Conservation (phyloP, 192 early-diverging fungal species). For the Jimgerdemannia flammicorona region DNA sequence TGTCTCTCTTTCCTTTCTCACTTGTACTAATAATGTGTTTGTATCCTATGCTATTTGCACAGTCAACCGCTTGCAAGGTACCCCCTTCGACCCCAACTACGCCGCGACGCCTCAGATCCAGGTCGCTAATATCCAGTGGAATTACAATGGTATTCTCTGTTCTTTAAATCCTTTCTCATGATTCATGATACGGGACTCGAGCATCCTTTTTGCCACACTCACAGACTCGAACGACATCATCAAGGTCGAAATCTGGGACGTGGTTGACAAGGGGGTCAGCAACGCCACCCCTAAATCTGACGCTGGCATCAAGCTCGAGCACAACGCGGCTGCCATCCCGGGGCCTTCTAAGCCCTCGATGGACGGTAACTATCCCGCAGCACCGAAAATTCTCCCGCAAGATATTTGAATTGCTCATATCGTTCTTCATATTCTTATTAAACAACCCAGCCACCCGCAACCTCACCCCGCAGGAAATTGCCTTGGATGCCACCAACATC, state of each 20-base stretch:
- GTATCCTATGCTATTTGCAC: background rate
- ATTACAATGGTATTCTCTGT: constrained; percentile 39
- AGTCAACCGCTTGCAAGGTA: constrained; percentile 53
- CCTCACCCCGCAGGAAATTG: constrained; percentile 3
- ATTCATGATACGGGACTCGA: background rate
- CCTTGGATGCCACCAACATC: constrained; percentile 53
- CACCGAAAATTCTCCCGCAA: too few relatives aligned
- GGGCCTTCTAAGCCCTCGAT: too few relatives aligned
- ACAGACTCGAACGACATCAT: constrained; percentile 53
- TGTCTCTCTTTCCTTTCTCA: too few relatives aligned
- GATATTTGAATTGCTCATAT: too few relatives aligned
- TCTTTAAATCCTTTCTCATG: too few relatives aligned
- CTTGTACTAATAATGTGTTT: background rate
- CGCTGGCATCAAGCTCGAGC: constrained; percentile 29
- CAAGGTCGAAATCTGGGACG: constrained; percentile 61
- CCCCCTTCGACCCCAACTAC: constrained; percentile 37
- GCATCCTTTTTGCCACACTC: background rate
- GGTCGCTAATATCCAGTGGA: constrained; percentile 59
- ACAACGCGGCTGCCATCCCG: background rate
- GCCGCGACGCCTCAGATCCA: constrained; percentile 54
- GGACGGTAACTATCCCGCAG: too few relatives aligned
- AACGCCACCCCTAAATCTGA: constrained; percentile 2
- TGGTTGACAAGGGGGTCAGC: constrained; percentile 50
- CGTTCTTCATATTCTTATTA: too few relatives aligned
- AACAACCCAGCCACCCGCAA: background rate